Conservation (phyloP, 495 filamentous ascomycete genomes). For the Pyrenula aspistea region DNA sequence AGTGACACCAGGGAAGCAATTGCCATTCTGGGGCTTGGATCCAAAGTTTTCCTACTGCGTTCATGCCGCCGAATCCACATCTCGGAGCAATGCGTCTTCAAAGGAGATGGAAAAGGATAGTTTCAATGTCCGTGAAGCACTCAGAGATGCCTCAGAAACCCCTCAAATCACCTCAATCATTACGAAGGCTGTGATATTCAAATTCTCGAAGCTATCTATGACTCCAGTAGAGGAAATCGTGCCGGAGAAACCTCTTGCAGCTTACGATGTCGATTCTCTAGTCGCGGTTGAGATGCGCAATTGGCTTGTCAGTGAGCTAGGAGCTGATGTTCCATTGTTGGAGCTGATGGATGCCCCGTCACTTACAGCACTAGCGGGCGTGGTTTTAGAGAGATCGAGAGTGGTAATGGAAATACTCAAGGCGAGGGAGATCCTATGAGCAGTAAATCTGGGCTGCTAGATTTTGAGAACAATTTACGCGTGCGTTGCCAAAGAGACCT, state of each 20-base stretch:
- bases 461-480: too few relatives aligned
- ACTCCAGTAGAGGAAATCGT: slow-evolving; percentile 24
- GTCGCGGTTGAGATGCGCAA: slow-evolving; percentile 39
- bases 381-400: too few relatives aligned
- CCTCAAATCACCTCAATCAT: slow-evolving; percentile 18
- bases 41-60: background rate
- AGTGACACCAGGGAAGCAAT: background rate
- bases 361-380: too few relatives aligned
- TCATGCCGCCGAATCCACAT: background rate
- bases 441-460: too few relatives aligned
- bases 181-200: slow-evolving; percentile 13
- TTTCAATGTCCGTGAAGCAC: background rate
- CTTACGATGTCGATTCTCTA: slow-evolving; percentile 31
- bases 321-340: slow-evolving; percentile 24
- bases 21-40: background rate
- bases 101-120: background rate
- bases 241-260: slow-evolving; percentile 17
- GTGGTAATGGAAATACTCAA: too few relatives aligned
- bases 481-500: too few relatives aligned
- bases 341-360: too few relatives aligned
- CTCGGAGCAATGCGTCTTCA: too few relatives aligned
- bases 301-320: slow-evolving; percentile 29
- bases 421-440: too few relatives aligned
- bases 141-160: slow-evolving; percentile 7
- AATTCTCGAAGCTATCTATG: slow-evolving; percentile 21